A percentile compares a stretch with the other conserved stretches of the same genome.
Conservation (phyloP, 1,284 basidiomycete genomes). For the Irpex sp. region DNA sequence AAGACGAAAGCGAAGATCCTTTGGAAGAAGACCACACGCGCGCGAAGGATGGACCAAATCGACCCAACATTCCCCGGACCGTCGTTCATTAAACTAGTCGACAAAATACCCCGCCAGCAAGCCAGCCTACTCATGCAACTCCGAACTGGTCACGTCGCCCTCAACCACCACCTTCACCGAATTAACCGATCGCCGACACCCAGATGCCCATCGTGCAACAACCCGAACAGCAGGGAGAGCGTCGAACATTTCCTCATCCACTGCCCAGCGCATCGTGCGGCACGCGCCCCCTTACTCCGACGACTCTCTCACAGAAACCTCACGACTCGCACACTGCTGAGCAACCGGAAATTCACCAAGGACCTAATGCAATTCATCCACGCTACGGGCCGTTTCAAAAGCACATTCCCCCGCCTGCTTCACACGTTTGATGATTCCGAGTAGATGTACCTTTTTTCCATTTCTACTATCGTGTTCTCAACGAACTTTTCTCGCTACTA, state of each 20-base stretch:
- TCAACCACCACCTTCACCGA: background rate
- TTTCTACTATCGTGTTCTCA: no score
- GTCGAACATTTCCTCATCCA: background rate
- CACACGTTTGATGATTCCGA: no score
- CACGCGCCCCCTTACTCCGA: background rate
- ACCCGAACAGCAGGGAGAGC: background rate
- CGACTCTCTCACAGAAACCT: background rate
- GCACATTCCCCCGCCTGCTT: background rate
- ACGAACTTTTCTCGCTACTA: no score
- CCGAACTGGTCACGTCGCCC: background rate
- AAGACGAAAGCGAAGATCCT: background rate
- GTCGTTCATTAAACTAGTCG: background rate
- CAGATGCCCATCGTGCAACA: background rate
- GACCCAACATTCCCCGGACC: background rate
- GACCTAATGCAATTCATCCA: background rate
- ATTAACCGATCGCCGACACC: background rate
- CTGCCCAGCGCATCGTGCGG: background rate
- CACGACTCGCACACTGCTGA: background rate
- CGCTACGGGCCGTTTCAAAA: background rate
- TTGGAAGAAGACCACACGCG: background rate
- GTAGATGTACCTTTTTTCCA: no score
- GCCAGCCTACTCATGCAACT: background rate
- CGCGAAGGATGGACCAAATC: background rate
- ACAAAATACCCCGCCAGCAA: background rate
- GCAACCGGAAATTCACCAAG: background rate